Evolutionary conservation across 208 protist species (phyloP).

Genomic region (Leptomonas seymouri): DNA sequence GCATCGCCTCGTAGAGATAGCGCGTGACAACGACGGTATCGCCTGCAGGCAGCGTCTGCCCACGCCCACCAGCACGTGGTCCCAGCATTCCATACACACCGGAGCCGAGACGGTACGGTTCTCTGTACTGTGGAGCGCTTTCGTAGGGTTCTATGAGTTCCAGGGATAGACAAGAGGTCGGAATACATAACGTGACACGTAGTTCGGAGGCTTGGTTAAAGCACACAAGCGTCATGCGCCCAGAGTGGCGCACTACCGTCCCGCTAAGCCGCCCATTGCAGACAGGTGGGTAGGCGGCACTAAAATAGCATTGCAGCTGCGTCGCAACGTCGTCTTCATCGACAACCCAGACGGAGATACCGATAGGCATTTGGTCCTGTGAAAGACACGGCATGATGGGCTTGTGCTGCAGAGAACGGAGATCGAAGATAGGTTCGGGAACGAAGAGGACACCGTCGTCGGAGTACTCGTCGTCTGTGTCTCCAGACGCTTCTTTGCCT

Average conservation of each 20-base stretch:
- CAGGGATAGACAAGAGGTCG: slow-evolving; percentile 67
- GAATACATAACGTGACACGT: slow-evolving; percentile 55
- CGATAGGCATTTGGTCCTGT: slow-evolving; percentile 41
- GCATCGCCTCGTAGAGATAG: slow-evolving; percentile 32
- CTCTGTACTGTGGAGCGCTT: slow-evolving; percentile 20
- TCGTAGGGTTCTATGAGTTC: slow-evolving; percentile 64
- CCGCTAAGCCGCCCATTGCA: slow-evolving; percentile 77
- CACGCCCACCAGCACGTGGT: slow-evolving; percentile 31
- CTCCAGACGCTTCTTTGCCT: slow-evolving; percentile 8
- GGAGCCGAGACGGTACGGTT: slow-evolving; percentile 34
- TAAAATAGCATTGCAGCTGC: slow-evolving; percentile 63
- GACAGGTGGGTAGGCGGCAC: slow-evolving; percentile 53
- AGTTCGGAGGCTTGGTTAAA: slow-evolving; percentile 44
- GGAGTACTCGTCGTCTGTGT: slow-evolving; percentile 22
- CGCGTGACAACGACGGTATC: slow-evolving; percentile 13
- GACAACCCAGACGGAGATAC: slow-evolving; percentile 69
- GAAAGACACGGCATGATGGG: slow-evolving; percentile 53
- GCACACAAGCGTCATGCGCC: slow-evolving; percentile 61
- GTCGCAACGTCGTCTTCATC: slow-evolving; percentile 86
- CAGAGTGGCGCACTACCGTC: slow-evolving; percentile 60
- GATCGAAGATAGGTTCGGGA: slow-evolving; percentile 62
- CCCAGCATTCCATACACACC: slow-evolving; percentile 54
- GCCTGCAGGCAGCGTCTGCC: background rate
- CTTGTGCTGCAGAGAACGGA: slow-evolving; percentile 38
- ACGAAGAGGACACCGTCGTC: slow-evolving; percentile 59